Percentiles rank a stretch among this genome's conserved stretches.
These are phyloP conservation scores for Euphrasia arctica DNA, from an alignment of 305 asterid genomes.

Conservation along the genomic window DNA sequence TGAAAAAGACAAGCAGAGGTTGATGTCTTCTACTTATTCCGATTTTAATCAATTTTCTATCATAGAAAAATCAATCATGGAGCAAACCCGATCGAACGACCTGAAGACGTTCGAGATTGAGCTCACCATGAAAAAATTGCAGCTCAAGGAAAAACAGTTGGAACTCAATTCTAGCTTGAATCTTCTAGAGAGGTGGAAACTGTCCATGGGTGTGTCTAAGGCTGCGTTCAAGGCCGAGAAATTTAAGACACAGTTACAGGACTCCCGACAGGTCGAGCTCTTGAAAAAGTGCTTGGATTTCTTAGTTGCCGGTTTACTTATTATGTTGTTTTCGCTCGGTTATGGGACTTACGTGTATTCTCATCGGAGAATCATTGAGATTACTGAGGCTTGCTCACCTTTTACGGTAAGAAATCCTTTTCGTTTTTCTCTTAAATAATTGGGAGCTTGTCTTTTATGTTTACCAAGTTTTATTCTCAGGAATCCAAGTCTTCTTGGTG, in stretches of 20 bases:
- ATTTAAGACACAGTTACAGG: constrained; percentile 76
- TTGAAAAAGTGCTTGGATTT: constrained; percentile 71
- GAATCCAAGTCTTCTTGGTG: constrained; percentile 66
- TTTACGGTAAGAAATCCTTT: constrained; percentile 33
- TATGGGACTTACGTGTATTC: constrained; percentile 79
- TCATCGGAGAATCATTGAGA: constrained; percentile 67
- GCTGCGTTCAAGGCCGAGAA: constrained; percentile 70
- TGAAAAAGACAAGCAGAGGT: constrained; percentile 35
- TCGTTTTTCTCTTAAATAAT: too few species aligned
- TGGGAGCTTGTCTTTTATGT: too few species aligned
- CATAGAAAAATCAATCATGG: constrained; percentile 67
- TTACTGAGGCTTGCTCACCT: constrained; percentile 72
- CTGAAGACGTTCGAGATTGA: constrained; percentile 71
- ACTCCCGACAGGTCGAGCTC: constrained; percentile 64
- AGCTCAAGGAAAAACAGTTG: constrained; percentile 71
- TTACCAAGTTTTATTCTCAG: constrained; percentile 38
- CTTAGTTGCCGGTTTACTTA: constrained; percentile 68
- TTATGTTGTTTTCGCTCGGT: constrained; percentile 61
- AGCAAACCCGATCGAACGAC: constrained; percentile 82
- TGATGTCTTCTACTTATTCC: constrained; percentile 29
- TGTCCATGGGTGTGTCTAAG: constrained; percentile 79
- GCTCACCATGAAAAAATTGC: constrained; percentile 58
- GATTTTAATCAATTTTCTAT: constrained; percentile 28
- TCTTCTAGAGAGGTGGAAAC: constrained; percentile 65
- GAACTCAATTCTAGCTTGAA: constrained; percentile 54